Percentiles rank a stretch among this genome's conserved stretches.
These are phyloP conservation scores for Microbotryum lychnidis-dioicae DNA, from an alignment of 1,284 basidiomycete genomes.

Conservation along the genomic window DNA sequence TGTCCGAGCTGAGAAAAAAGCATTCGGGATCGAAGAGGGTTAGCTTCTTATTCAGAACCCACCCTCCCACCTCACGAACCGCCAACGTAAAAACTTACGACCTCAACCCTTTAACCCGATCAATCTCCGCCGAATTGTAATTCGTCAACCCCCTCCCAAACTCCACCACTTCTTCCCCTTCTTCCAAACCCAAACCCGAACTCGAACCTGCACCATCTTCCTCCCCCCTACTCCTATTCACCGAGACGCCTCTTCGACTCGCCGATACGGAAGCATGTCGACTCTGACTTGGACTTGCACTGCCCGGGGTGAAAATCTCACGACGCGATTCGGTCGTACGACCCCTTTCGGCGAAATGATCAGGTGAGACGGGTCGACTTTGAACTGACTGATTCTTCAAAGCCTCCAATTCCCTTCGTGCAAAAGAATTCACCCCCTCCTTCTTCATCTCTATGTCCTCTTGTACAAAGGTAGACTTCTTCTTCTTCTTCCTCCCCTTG, in stretches of 20 bases:
- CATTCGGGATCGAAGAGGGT: not conserved
- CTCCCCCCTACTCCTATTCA: not conserved
- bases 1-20: slow-evolving; percentile 55
- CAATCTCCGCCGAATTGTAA: slow-evolving; percentile 89
- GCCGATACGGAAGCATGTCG: too few species aligned
- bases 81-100: slow-evolving; percentile 51
- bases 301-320: too few species aligned
- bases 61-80: not conserved
- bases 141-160: slow-evolving; percentile 90
- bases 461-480: slow-evolving; percentile 1
- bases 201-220: not conserved
- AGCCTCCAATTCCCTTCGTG: too few species aligned
- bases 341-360: slow-evolving; percentile 18
- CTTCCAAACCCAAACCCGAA: slow-evolving; percentile 41
- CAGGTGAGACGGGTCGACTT: slow-evolving; percentile 19
- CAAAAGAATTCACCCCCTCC: not conserved
- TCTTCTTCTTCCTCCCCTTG: slow-evolving; percentile 34
- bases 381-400: not conserved
- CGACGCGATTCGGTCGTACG: too few species aligned
- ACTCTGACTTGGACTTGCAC: too few species aligned
- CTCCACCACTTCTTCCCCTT: slow-evolving; percentile 68
- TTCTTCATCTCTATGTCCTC: not conserved
- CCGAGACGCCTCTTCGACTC: not conserved
- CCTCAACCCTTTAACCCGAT: slow-evolving; percentile 77
- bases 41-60: not conserved